A percentile compares a stretch with the other conserved stretches of the same genome.
Conservation (phyloP, 768 basidiomycete genomes). For the Leucogyrophana mollusca region DNA sequence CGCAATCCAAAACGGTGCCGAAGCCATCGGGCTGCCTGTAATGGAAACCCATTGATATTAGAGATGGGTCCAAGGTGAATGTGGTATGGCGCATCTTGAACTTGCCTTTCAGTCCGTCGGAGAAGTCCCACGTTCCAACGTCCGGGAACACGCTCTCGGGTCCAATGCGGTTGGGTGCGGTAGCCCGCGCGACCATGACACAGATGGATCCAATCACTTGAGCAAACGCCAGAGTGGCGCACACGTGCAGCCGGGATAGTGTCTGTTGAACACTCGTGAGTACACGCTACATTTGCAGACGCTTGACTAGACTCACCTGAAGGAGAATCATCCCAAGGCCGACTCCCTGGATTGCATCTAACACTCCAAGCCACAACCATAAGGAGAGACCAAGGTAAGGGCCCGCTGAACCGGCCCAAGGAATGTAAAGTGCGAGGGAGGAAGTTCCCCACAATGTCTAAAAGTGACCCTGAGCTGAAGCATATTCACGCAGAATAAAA, state of each 20-base stretch:
- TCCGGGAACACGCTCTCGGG: slow-evolving; percentile 92
- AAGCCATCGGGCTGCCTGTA: slow-evolving; percentile 75
- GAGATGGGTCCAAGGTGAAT: slow-evolving; percentile 7
- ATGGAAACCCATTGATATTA: too few relatives aligned
- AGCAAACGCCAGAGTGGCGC: slow-evolving; percentile 87
- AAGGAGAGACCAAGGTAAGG: slow-evolving; percentile 88
- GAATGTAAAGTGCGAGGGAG: slow-evolving; percentile 87
- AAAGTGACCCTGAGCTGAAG: slow-evolving; percentile 5
- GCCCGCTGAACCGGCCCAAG: slow-evolving; percentile 85
- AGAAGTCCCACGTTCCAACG: slow-evolving; percentile 87
- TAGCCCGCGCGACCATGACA: slow-evolving; percentile 91
- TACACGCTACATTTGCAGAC: neutral
- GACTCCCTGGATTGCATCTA: slow-evolving; percentile 93
- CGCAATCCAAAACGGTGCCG: slow-evolving; percentile 87
- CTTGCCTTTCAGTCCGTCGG: slow-evolving; percentile 59
- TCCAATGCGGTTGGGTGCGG: slow-evolving; percentile 86
- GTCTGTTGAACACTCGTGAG: slow-evolving; percentile 42
- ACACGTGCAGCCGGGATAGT: slow-evolving; percentile 89
- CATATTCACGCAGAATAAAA: neutral
- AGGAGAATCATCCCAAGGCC: slow-evolving; percentile 90
- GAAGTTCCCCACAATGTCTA: slow-evolving; percentile 96
- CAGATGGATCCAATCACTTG: slow-evolving; percentile 88
- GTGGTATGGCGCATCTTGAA: slow-evolving; percentile 8
- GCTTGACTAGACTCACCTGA: slow-evolving; percentile 50
- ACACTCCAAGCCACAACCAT: slow-evolving; percentile 94